Conservation (phyloP, 768 basidiomycete species). For the Hebeloma cylindrosporum region DNA sequence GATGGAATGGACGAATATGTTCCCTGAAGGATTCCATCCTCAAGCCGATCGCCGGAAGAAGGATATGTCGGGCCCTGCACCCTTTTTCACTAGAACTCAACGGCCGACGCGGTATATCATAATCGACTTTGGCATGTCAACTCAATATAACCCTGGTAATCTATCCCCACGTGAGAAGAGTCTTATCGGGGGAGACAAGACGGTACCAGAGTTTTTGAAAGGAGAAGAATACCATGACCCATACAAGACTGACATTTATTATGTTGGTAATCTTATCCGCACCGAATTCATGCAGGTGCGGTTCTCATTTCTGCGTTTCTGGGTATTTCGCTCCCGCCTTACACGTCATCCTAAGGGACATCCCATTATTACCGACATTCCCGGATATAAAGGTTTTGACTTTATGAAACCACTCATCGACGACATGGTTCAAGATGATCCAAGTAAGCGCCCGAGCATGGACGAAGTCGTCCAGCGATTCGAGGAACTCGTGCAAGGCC, state of each 20-base stretch:
- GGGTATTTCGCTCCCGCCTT: background rate
- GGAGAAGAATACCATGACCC: conserved; percentile 10
- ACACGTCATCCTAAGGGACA: conserved; percentile 3
- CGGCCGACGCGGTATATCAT: conserved; percentile 15
- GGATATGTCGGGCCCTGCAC: background rate
- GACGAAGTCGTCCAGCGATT: conserved; percentile 36
- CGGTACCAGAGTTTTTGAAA: background rate
- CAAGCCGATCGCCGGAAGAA: background rate
- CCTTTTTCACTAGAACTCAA: conserved; percentile 12
- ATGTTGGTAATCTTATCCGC: conserved; percentile 10
- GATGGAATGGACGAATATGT: conserved; percentile 5
- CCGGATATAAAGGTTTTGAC: conserved; percentile 24
- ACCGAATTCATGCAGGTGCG: conserved; percentile 6
- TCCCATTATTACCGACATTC: conserved; percentile 1
- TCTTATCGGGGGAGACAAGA: background rate
- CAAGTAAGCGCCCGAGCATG: conserved; percentile 35
- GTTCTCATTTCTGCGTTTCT: background rate
- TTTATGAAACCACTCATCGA: conserved; percentile 30
- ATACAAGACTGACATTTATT: conserved; percentile 5
- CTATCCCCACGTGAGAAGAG: background rate
- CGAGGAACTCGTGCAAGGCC: conserved; percentile 21
- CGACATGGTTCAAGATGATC: conserved; percentile 37
- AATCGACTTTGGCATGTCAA: conserved; percentile 16
- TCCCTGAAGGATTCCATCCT: conserved; percentile 8
- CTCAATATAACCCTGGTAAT: background rate